Evolutionary conservation across 2,329 filamentous ascomycete genomes (phyloP).

Genomic region (Rasamsonia emersonii): DNA sequence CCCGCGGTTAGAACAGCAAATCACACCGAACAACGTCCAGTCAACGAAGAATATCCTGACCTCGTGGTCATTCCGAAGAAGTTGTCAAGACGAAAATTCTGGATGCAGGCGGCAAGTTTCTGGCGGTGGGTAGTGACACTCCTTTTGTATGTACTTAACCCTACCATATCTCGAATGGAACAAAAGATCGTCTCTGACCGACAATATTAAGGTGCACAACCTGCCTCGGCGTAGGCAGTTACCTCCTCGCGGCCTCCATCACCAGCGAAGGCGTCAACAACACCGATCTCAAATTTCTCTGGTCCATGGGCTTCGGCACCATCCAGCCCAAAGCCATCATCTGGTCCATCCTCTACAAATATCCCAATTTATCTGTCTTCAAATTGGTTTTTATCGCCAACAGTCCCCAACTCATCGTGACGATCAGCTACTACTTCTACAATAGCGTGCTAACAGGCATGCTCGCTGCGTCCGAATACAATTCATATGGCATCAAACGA

Average conservation of each 20-base stretch:
- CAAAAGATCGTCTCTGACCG: neutral
- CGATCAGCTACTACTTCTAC: conserved; percentile 25
- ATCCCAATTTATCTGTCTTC: too few relatives aligned
- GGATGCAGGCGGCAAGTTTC: too few relatives aligned
- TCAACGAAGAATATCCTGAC: too few relatives aligned
- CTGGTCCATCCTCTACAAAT: conserved; percentile 2
- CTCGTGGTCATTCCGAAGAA: too few relatives aligned
- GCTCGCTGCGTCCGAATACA: conserved; percentile 42
- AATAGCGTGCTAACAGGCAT: conserved; percentile 37
- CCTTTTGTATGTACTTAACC: neutral
- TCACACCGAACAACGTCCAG: too few relatives aligned
- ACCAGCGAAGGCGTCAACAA: neutral
- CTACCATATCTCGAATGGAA: too few relatives aligned
- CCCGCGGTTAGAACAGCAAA: too few relatives aligned
- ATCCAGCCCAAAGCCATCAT: neutral
- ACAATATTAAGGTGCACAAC: neutral
- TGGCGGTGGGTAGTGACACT: neutral
- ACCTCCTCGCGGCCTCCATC: neutral
- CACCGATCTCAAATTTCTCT: neutral
- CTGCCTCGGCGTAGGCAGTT: neutral
- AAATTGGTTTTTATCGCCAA: conserved; percentile 24
- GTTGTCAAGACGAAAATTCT: too few relatives aligned
- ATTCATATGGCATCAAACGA: conserved; percentile 25
- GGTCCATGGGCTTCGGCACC: conserved; percentile 7
- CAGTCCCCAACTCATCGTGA: conserved; percentile 24